Base-by-base conservation (phyloP, 164 flowering plant genomes). In the Sextonia rubra region DNA sequence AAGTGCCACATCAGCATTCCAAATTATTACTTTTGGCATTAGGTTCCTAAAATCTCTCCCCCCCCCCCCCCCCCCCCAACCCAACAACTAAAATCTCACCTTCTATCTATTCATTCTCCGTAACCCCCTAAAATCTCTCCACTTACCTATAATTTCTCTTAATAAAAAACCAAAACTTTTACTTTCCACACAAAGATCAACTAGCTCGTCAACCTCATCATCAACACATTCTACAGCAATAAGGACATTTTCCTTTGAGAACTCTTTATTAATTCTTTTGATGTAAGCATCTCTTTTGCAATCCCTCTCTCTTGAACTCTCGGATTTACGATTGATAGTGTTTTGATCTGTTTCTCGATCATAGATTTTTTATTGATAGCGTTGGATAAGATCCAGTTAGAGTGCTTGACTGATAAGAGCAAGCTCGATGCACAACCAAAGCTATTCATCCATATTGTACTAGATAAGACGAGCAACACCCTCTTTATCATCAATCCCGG, bases 181-280 rank as follows among this genome's bases (percentile, higher is more conserved):
- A 90, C 91, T 0, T 86, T 87, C 75, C 90, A 89, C 79, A 87
- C 91, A 2, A 91, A 89, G 87, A 86, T 87, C 76, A 86, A 91
- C 82, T 29, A 62, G 65, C 68, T 65, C 9, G 47, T 65, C 17
- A 90, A 91, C 47, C 76, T 90, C 63, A 90, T 90, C 83, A 90
- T 90, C 86, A 90, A 90, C 72, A 87, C 95, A 2, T 90, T 90
- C 80, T 90, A 90, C 88, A 84, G 89, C 81, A 89, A 89, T 89
- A 91, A 88, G 76, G 97, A 89, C 86, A 91, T 89, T 14, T 91
- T 91, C 81, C 89, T 91, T 29, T 85, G 97, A 20, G 97, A 91
- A 68, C 77, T 91, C 72, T 89, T 91, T 83, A 87, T 91, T 82
- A 91, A 91, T 48, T 55, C 94, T 17, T 91, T 94, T 18, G 97